Evolutionary conservation across 73 alveolate genomes (phyloP).

Genomic region (Tetrahymena elliotti): DNA sequence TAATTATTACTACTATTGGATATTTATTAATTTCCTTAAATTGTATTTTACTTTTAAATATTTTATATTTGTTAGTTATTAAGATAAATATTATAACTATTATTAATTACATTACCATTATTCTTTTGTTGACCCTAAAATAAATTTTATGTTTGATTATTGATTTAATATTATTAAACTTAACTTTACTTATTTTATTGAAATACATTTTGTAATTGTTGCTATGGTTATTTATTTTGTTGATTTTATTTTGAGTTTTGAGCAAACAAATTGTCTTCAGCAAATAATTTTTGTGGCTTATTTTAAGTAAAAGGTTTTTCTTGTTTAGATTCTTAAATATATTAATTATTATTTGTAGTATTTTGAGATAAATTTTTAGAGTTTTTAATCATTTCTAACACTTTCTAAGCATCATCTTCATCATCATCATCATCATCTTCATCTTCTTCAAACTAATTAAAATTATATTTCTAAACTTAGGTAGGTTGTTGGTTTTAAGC

Average conservation of each 20-base stretch:
- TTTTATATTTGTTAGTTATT: no score
- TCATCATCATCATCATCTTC: not conserved
- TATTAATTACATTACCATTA: no score
- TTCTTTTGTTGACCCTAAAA: no score
- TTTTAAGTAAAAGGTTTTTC: not conserved
- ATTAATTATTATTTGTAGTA: not conserved
- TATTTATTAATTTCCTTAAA: not conserved
- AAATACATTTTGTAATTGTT: no score
- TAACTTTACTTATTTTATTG: no score
- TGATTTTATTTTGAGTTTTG: not conserved
- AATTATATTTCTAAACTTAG: not conserved
- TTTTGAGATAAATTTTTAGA: not conserved
- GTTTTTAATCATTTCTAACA: not conserved
- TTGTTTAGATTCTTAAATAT: not conserved
- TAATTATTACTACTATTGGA: not conserved
- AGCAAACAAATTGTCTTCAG: not conserved
- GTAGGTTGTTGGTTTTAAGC: not conserved
- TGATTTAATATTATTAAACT: not conserved
- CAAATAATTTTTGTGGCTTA: not conserved
- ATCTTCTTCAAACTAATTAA: not conserved
- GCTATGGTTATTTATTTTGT: no score
- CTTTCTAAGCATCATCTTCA: not conserved
- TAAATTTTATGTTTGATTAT: no score
- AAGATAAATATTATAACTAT: no score
- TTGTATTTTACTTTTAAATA: no score